Conservation (phyloP, 768 basidiomycete genomes). For the Pleurotus tuoliensis region DNA sequence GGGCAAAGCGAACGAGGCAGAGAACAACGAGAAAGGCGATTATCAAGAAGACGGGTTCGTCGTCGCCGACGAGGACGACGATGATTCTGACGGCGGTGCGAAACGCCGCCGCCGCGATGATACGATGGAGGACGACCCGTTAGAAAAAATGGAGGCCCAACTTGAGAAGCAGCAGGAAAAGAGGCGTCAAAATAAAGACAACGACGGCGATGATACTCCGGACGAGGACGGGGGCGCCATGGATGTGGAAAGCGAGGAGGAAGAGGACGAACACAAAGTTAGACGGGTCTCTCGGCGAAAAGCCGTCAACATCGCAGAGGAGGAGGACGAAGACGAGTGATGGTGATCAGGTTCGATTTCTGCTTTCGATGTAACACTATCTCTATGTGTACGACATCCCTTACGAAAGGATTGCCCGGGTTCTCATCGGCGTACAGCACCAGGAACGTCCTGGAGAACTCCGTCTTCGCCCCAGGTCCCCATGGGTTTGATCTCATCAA, state of each 20-base stretch:
- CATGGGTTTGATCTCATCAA: constrained; percentile 67
- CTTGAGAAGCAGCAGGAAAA: constrained; percentile 54
- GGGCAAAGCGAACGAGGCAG: constrained; percentile 47
- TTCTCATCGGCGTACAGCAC: constrained; percentile 26
- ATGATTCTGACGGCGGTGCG: constrained; percentile 46
- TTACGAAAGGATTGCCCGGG: constrained; percentile 8
- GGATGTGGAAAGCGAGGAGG: constrained; percentile 75
- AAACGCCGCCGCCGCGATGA: constrained; percentile 35
- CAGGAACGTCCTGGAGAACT: constrained; percentile 38
- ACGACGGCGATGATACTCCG: constrained; percentile 26
- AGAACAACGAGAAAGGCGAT: constrained; percentile 55
- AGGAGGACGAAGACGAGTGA: constrained; percentile 52
- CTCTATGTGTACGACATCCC: constrained; percentile 4
- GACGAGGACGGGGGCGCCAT: constrained; percentile 45
- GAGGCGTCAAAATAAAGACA: constrained; percentile 33
- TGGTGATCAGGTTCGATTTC: constrained; percentile 9
- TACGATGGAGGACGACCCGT: constrained; percentile 49
- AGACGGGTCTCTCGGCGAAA: constrained; percentile 57
- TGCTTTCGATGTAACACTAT: constrained; percentile 7
- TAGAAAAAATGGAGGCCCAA: constrained; percentile 70
- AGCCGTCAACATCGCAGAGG: constrained; percentile 57
- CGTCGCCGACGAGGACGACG: constrained; percentile 74
- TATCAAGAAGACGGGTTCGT: constrained; percentile 87
- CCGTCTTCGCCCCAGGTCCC: constrained; percentile 57
- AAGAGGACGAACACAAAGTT: constrained; percentile 66